Base-by-base conservation (phyloP, 371 early-diverging fungal genomes). In the Funneliformis caledonium region DNA sequence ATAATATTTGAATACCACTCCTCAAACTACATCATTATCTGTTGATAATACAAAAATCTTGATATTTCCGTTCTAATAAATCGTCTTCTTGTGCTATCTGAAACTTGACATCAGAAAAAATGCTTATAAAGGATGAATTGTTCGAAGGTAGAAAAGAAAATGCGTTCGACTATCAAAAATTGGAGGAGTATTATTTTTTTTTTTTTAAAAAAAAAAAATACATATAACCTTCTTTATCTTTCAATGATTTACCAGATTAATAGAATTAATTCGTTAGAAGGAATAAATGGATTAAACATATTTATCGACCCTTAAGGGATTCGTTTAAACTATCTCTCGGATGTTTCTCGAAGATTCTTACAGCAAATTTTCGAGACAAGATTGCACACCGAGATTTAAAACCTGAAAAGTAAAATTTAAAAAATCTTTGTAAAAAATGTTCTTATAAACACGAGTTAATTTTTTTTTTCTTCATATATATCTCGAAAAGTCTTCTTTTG, bases 341-440 rank as follows among this genome's bases (percentile, higher is more conserved):
- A 92, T 83, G 97, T 97, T 81, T 96, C 95, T 0, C 89, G 97
- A 56, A 85, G 94, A 43, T 96, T 97, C 85, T 98, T 99, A 84
- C 97, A 97, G 86, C 99, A 99, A 87, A 94, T 99, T 48, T 93
- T 87, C 90, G 96, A 68, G 95, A 96, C 83, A 97, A 96, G 80
- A 98, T 99, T 83, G 98, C 97, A 99, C 86, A 99, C 86, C 87
- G 96, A 83, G 95, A 95, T 84, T 86, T 94, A 76, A 94, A 94
- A 83, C 95, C 94, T 10, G 95, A 94, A 87, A 94, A 94, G 83
- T 50, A 45, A 3, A 10, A 22, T 31, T 73, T 73, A 37, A 11
- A 31, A 31, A 10, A 22, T 26, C 33, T 22, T 52, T 12, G n/a
- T 73, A 33, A 50, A 26, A 47, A 31, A 33, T 56, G n/a, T n/a